Conservation (phyloP, 2,329 filamentous ascomycete genomes). For the Plectosphaerella cucumerina region DNA sequence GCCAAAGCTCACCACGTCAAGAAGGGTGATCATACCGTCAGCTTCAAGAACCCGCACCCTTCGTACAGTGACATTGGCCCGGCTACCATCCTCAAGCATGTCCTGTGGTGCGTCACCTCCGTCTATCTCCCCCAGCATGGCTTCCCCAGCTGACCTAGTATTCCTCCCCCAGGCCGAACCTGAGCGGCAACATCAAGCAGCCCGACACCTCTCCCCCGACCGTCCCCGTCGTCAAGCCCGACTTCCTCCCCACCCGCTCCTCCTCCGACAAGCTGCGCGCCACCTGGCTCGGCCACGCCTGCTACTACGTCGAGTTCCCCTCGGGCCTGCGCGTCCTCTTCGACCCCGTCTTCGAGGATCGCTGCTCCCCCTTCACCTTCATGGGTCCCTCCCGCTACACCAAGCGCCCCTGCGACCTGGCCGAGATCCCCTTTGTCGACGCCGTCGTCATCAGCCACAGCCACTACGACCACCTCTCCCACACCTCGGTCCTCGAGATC, state of each 20-base stretch:
- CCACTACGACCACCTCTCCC: slow-evolving; percentile 89
- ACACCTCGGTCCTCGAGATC: slow-evolving; percentile 69
- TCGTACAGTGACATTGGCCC: slow-evolving; percentile 28
- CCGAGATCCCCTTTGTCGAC: slow-evolving; percentile 73
- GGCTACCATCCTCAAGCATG: slow-evolving; percentile 20
- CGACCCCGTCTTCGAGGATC: slow-evolving; percentile 87
- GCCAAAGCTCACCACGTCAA: slow-evolving; percentile 45
- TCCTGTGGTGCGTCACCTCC: slow-evolving; percentile 28
- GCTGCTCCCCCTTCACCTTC: slow-evolving; percentile 73
- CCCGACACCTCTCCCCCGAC: slow-evolving; percentile 64
- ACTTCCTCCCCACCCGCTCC: slow-evolving; percentile 59
- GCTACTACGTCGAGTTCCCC: slow-evolving; percentile 89
- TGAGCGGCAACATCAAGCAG: slow-evolving; percentile 32
- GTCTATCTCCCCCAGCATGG: neutral
- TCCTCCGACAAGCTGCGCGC: slow-evolving; percentile 62
- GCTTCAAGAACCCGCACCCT: slow-evolving; percentile 49
- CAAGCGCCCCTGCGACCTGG: slow-evolving; percentile 67
- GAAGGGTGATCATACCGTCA: slow-evolving; percentile 30
- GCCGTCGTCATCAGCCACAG: slow-evolving; percentile 81
- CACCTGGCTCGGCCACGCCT: slow-evolving; percentile 94
- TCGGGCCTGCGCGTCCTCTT: slow-evolving; percentile 83
- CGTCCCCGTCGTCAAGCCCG: slow-evolving; percentile 62
- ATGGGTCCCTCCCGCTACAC: slow-evolving; percentile 76
- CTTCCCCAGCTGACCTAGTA: neutral
- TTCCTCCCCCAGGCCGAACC: slow-evolving; percentile 25